A percentile compares a stretch with the other conserved stretches of the same genome.
Conservation (phyloP, 768 basidiomycete genomes). For the Phlegmacium glaucopus region DNA sequence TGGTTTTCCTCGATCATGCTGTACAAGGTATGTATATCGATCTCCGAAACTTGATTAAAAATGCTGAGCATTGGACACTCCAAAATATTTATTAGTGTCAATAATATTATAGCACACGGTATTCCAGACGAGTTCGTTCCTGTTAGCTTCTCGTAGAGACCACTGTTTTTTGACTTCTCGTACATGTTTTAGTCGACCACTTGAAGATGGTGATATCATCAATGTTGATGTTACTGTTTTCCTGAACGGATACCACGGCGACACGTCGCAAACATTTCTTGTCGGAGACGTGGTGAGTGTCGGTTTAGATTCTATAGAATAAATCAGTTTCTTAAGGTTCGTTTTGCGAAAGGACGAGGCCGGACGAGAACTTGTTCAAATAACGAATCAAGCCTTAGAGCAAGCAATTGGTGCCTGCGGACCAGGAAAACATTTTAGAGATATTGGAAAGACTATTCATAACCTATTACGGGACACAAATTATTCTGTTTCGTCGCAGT, state of each 20-base stretch:
- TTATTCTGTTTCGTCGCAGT: constrained; percentile 67
- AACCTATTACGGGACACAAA: constrained; percentile 34
- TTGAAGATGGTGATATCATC: constrained; percentile 82
- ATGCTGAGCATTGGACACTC: constrained; percentile 15
- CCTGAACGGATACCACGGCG: constrained; percentile 83
- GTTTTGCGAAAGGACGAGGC: constrained; percentile 52
- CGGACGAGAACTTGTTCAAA: constrained; percentile 61
- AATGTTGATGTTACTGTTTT: constrained; percentile 88
- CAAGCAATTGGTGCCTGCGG: constrained; percentile 73
- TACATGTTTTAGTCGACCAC: constrained; percentile 52
- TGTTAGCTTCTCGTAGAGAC: neutral
- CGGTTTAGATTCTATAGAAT: no score
- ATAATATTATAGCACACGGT: constrained; percentile 84
- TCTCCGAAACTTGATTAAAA: constrained; percentile 23
- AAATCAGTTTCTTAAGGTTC: no score
- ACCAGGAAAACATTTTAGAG: constrained; percentile 63
- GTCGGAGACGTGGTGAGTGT: constrained; percentile 71
- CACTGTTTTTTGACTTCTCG: neutral
- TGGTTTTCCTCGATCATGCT: constrained; percentile 75
- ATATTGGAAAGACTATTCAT: constrained; percentile 72
- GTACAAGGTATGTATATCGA: constrained; percentile 48
- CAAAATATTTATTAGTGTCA: constrained; percentile 64
- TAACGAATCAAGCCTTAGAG: constrained; percentile 62
- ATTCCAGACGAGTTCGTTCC: constrained; percentile 81
- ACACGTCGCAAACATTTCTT: constrained; percentile 81